Evolutionary conservation across 805 yeast genomes (phyloP).

Genomic region (Candida tibetensis): DNA sequence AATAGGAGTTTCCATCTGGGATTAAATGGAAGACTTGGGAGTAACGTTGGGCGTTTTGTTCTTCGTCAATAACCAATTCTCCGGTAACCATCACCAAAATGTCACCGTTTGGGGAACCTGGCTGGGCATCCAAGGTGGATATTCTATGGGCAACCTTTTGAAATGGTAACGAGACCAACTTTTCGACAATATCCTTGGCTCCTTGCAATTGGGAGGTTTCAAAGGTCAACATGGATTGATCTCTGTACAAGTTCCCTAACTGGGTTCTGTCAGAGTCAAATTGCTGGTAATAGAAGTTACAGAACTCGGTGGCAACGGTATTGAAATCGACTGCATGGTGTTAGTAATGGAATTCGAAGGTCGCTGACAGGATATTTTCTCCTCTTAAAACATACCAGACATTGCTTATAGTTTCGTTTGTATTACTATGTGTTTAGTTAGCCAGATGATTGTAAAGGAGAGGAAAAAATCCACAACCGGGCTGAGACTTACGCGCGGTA

Average conservation of each 20-base stretch:
- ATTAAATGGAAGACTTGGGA: constrained; percentile 96
- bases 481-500: too few relatives aligned
- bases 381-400: constrained; percentile 27
- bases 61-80: constrained; percentile 88
- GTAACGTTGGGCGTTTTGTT: constrained; percentile 92
- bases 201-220: constrained; percentile 96
- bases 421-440: not conserved
- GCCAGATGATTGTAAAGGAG: not conserved
- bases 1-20: constrained; percentile 89
- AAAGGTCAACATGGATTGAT: constrained; percentile 95
- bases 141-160: constrained; percentile 90
- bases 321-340: constrained; percentile 37
- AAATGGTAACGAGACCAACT: constrained; percentile 84
- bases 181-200: constrained; percentile 87
- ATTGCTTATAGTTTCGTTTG: constrained; percentile 18
- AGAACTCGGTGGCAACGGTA: constrained; percentile 69
- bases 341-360: constrained; percentile 1
- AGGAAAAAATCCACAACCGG: too few relatives aligned
- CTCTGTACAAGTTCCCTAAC: constrained; percentile 92
- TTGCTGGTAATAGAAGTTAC: constrained; percentile 92
- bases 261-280: constrained; percentile 91
- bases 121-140: constrained; percentile 96
- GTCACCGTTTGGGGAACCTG: constrained; percentile 89
- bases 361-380: not conserved
- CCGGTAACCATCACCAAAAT: constrained; percentile 98